Conservation (phyloP, 495 filamentous ascomycete species). For the Friedmanniomyces simplex region DNA sequence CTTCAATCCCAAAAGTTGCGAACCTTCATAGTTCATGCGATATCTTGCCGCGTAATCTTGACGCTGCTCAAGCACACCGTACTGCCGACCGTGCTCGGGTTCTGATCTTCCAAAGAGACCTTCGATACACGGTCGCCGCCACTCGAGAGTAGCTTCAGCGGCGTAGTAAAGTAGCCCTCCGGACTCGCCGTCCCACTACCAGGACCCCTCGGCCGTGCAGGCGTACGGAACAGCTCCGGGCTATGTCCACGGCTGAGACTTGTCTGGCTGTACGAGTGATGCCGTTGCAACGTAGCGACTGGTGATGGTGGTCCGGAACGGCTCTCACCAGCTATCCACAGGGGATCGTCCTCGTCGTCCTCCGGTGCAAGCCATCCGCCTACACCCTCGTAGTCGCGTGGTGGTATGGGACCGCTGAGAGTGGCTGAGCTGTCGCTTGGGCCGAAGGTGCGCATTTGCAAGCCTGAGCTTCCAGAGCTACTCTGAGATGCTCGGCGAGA, state of each 20-base stretch:
- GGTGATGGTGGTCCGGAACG: conserved; percentile 51
- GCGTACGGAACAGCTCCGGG: conserved; percentile 19
- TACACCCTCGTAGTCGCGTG: conserved; percentile 75
- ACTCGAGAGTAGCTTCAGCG: neutral
- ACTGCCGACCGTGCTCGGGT: neutral
- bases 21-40: neutral
- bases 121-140: neutral
- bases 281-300: neutral
- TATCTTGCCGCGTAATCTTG: neutral
- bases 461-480: conserved; percentile 21
- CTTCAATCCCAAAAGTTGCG: neutral
- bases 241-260: neutral
- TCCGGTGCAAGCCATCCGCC: conserved; percentile 61
- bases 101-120: neutral
- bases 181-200: conserved; percentile 15
- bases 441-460: neutral
- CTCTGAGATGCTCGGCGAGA: conserved; percentile 10
- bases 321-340: conserved; percentile 62
- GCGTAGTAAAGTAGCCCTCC: conserved; percentile 12
- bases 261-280: neutral
- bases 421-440: conserved; percentile 20
- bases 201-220: neutral
- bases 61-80: neutral
- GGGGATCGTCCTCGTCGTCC: conserved; percentile 46
- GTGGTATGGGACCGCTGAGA: conserved; percentile 28